Percentiles rank a stretch among this genome's conserved stretches.
Conservation (phyloP, 441 rosid genomes). For the Theobroma grandiflorum region DNA sequence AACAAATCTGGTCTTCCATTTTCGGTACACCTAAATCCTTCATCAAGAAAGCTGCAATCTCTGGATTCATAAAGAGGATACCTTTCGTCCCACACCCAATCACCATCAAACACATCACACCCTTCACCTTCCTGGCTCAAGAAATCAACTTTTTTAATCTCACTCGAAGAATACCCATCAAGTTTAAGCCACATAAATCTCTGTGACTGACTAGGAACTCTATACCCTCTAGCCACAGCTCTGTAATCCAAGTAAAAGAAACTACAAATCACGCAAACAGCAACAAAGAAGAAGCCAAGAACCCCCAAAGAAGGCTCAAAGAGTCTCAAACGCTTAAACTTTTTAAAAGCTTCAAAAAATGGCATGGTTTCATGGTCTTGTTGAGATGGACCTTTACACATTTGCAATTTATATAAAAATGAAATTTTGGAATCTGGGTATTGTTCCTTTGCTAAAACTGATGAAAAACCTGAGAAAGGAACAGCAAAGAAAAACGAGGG, state of each 20-base stretch:
- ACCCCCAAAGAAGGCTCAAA: slow-evolving; percentile 77
- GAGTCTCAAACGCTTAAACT: slow-evolving; percentile 70
- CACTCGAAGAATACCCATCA: slow-evolving; percentile 40
- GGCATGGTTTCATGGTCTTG: slow-evolving; percentile 53
- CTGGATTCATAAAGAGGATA: slow-evolving; percentile 88
- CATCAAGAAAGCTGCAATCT: slow-evolving; percentile 84
- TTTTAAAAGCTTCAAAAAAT: slow-evolving; percentile 47
- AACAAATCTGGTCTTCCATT: slow-evolving; percentile 92
- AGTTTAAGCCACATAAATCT: slow-evolving; percentile 64
- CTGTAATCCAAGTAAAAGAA: slow-evolving; percentile 80
- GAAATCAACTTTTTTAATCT: slow-evolving; percentile 53
- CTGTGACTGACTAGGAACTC: slow-evolving; percentile 49
- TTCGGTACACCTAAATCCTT: slow-evolving; percentile 92
- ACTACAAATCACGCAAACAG: slow-evolving; percentile 61
- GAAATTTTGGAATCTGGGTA: slow-evolving; percentile 36
- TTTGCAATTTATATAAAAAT: slow-evolving; percentile 20
- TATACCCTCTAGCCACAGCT: slow-evolving; percentile 50
- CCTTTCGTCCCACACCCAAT: slow-evolving; percentile 95
- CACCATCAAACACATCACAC: slow-evolving; percentile 88
- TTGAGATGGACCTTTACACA: slow-evolving; percentile 56
- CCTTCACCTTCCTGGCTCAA: slow-evolving; percentile 56
- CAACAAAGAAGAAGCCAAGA: slow-evolving; percentile 72
- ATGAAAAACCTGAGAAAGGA: not conserved
- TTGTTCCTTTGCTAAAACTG: not conserved
- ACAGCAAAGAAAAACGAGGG: not conserved